Evolutionary conservation across 106 monocot genomes (phyloP), one percentile per base, ranked within the genome.

Genomic region (Xerophyta viscosa): DNA sequence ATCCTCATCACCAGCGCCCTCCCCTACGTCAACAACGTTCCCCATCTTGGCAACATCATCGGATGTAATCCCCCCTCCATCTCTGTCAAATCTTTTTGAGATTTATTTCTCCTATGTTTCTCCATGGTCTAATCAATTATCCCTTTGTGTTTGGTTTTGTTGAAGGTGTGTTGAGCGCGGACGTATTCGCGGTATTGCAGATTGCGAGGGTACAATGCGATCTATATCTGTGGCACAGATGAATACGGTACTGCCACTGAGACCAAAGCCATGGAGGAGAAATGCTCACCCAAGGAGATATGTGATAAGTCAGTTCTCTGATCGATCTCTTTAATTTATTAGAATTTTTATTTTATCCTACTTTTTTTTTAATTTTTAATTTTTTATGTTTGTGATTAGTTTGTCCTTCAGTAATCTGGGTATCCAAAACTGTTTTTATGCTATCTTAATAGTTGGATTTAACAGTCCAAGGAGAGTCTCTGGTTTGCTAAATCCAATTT

Each of bases 211-310:
- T 94, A 94, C 70, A 94, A 94, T 27, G 58, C 57, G 0, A 78
- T 94, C 37, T 94, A 88, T 50, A 71, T 94, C 0, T 94, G 94
- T 31, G 94, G 94, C 28, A 94, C 94, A 0, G 94, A 94, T 37
- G 94, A 94, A 64, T 94, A 94, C 21, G 94, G 94, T 37, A 94
- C 94, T 18, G 80, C 94, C 29, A 88, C 94, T 0, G 88, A 94
- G 65, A 94, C 88, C 2, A 94, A 94, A 61, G 94, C 94, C 27
- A 58, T 84, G 80, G 94, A 94, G 81, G 84, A 88, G 78, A 94
- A 94, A 1, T 83, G 88, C 70, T 69, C 84, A n/a, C 94, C 94
- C 27, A 81, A 88, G 64, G 81, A 94, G 58, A 94, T 94, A 21
- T 94, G 94, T 41, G 94, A 94, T 46, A 94, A 94, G 94, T 93